Evolutionary conservation across 1,284 basidiomycete genomes (phyloP).

Genomic region (Ganoderma multipileum): DNA sequence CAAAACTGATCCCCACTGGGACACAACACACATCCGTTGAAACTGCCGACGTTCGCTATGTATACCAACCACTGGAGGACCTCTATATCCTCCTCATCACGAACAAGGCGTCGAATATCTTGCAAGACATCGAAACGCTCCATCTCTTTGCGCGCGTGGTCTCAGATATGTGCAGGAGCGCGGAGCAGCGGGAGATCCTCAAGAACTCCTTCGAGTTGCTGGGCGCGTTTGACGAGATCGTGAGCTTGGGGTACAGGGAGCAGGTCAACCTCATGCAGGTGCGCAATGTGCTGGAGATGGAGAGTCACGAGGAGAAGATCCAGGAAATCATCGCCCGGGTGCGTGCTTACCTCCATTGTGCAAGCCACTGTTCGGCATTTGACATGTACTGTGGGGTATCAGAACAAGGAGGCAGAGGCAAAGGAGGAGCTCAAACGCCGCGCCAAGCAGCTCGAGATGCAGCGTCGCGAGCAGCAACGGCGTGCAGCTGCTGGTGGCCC

Average conservation of each 20-base stretch:
- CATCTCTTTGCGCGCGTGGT: slow-evolving; percentile 95
- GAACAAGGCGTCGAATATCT: slow-evolving; percentile 97
- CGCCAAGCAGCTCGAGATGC: slow-evolving; percentile 98
- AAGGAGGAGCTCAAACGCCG: slow-evolving; percentile 99
- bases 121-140: slow-evolving; percentile 97
- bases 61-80: slow-evolving; percentile 98
- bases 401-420: slow-evolving; percentile 99
- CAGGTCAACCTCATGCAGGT: slow-evolving; percentile 94
- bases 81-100: slow-evolving; percentile 98
- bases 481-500: slow-evolving; percentile 59
- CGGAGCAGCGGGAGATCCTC: slow-evolving; percentile 90
- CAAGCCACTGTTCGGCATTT: not conserved
- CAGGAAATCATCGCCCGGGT: slow-evolving; percentile 98
- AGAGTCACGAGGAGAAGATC: slow-evolving; percentile 99
- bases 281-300: slow-evolving; percentile 94
- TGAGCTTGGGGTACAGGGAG: slow-evolving; percentile 94
- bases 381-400: slow-evolving; percentile 9
- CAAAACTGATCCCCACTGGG: slow-evolving; percentile 96
- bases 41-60: slow-evolving; percentile 92
- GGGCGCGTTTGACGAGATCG: slow-evolving; percentile 97
- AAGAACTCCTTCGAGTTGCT: slow-evolving; percentile 95
- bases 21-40: slow-evolving; percentile 98
- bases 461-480: slow-evolving; percentile 91
- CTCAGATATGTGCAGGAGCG: slow-evolving; percentile 89
- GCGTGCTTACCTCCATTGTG: slow-evolving; percentile 37